Evolutionary conservation across 2,329 filamentous ascomycete genomes (phyloP), one percentile per base, ranked within the genome.

Genomic region (Biscogniauxia sp.): DNA sequence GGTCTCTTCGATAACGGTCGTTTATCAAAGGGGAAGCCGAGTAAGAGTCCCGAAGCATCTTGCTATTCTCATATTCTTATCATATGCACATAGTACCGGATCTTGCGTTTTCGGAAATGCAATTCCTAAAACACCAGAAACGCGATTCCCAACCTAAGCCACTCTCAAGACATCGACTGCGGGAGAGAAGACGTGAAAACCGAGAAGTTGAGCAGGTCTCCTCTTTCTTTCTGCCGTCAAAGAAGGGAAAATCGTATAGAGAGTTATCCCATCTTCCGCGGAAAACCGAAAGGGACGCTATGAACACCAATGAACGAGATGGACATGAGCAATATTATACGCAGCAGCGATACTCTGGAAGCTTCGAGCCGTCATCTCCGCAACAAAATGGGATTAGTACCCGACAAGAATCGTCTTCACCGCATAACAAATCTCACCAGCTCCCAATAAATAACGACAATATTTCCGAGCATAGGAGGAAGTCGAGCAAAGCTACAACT

Each of bases 61-160:
- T 52, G 20, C 19, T 45, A n/a, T 19, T 52, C 17, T 20, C n/a
- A 23, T 53, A 62, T 53, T 61, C 37, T 23, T 32, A 17, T 54
- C 11, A 13, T 37, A 20, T 13, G 20, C 23, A 19, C 54, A 50
- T 60, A 85, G 84, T 84, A 26, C 72, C 79, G 4, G 82, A 86
- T 61, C 75, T 86, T 19, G 74, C 75, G 1, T 86, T 84, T 63
- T 82, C 82, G 25, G 75, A 81, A 55, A 82, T 84, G 78, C 69
- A 75, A 8, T 80, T 83, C 62, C 71, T 81, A 20, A 73, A 72
- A 54, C 63, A 71, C 3, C 60, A 67, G 55, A 69, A 62, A 37
- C 61, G 59, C 32, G 57, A 65, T 19, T 20, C 57, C 11, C 62
- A 64, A 54, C 62, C 69, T 49, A 70, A 70, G 51, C 55, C 61